Percentiles rank a stretch among this genome's conserved stretches.
Evolutionary conservation across 106 monocot genomes (phyloP).

Genomic region (Phalaenopsis equestris): DNA sequence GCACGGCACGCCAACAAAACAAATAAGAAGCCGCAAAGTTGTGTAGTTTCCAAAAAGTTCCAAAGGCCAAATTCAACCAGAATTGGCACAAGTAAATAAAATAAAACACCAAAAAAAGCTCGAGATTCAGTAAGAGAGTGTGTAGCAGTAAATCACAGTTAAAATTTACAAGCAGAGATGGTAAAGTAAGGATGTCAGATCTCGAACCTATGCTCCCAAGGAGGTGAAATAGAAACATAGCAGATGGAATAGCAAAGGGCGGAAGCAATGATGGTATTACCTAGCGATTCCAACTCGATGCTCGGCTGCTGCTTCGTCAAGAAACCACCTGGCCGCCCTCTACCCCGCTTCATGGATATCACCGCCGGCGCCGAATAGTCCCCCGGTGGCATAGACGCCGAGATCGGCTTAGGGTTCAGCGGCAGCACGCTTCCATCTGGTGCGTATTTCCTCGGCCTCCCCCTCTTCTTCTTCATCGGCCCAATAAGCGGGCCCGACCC

Average conservation of each 20-base stretch:
- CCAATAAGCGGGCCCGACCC: neutral
- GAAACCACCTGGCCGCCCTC: conserved; percentile 63
- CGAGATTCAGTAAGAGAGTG: neutral
- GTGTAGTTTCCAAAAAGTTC: neutral
- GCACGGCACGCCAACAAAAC: neutral
- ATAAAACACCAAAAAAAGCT: neutral
- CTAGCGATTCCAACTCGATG: conserved; percentile 29
- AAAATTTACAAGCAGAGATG: neutral
- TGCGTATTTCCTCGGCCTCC: conserved; percentile 90
- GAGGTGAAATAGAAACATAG: neutral
- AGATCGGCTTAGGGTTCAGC: conserved; percentile 51
- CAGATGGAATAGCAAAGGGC: neutral
- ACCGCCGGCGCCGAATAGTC: conserved; percentile 31
- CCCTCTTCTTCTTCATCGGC: conserved; percentile 56
- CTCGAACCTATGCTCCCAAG: neutral
- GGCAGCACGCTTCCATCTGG: conserved; percentile 66
- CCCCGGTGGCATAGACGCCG: conserved; percentile 48
- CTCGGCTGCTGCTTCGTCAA: conserved; percentile 35
- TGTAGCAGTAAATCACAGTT: neutral
- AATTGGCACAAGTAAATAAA: neutral
- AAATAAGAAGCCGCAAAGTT: neutral
- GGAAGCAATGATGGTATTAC: conserved; percentile 12
- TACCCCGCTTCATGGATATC: conserved; percentile 52
- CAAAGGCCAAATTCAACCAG: neutral
- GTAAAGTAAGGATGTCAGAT: neutral